phyloP scores from a whole-genome alignment of 371 early-diverging fungal genomes.

The Coemansia sp. region DNA sequence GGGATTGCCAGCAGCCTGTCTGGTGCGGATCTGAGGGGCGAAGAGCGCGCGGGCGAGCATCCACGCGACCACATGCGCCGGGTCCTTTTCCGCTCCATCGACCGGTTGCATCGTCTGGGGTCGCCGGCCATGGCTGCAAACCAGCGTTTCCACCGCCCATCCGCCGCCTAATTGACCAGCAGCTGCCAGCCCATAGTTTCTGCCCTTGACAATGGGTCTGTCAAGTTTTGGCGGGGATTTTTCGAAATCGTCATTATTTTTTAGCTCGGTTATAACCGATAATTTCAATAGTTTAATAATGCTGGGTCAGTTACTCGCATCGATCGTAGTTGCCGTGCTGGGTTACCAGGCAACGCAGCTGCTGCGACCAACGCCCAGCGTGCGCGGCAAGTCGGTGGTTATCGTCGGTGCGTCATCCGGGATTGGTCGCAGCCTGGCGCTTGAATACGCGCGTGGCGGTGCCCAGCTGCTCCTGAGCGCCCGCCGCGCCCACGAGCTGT shows the following conservation, averaged over 20 bases:
- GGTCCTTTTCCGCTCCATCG: conserved; percentile 19
- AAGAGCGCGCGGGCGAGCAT: conserved; percentile 7
- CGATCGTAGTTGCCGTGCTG: neutral
- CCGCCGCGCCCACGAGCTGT: conserved; percentile 58
- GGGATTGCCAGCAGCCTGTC: conserved; percentile 24
- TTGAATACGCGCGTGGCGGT: conserved; percentile 69
- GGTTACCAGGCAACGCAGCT: conserved; percentile 29
- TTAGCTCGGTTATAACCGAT: no score
- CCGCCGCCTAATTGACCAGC: neutral
- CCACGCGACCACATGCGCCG: conserved; percentile 40
- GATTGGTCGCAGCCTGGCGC: conserved; percentile 64
- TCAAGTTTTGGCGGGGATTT: no score
- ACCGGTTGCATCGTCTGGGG: conserved; percentile 21
- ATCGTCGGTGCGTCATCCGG: conserved; percentile 83
- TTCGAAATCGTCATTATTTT: no score
- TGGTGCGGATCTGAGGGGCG: conserved; percentile 3
- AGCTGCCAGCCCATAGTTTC: neutral
- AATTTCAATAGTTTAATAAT: neutral
- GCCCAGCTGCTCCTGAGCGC: conserved; percentile 70
- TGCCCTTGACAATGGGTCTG: neutral
- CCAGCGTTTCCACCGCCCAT: conserved; percentile 17
- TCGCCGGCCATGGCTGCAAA: conserved; percentile 4
- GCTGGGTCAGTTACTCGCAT: conserved; percentile 16
- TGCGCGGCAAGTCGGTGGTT: conserved; percentile 55
- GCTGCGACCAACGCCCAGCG: conserved; percentile 34